Base-by-base conservation (phyloP, 139 green algal species). In the Volvox reticuliferus region DNA sequence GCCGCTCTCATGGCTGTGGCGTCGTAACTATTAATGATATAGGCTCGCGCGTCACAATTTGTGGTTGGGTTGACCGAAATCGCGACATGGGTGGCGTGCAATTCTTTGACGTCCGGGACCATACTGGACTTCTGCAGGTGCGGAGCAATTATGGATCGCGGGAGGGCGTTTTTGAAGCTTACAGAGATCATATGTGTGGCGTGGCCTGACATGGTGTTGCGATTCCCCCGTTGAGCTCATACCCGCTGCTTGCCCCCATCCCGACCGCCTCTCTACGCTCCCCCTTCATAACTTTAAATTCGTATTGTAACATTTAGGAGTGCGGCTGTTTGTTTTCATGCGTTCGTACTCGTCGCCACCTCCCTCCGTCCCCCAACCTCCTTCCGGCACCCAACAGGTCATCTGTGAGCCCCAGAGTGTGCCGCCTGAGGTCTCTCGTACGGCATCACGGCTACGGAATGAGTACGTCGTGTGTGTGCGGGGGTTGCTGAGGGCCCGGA, bases 51-150 rank as follows among this genome's bases (percentile, higher is more conserved):
- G 83, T 99, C 1, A 96, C 92, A 0, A 84, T 99, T 16, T 99
- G 98, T 91, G 98, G 98, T 28, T 99, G 98, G 98, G 97, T 99
- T 65, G 97, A 99, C 93, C 90, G 96, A 28, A 96, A 97, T 82
- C 90, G 98, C n/a, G 97, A 99, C 93, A 94, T 99, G 33, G 98
- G 98, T 24, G 98, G 98, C 37, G 90, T 99, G 24, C 88, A 97
- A 9, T 99, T 99, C 92, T 89, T 99, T 17, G 98, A 99, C 89
- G 92, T 99, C 1, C 90, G 98, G 0, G 98, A 99, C 93, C 95
- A 98, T 90, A 98, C 96, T 18, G 98, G 98, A 21, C 87, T 99
- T 12, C 67, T 99, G 82, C 98, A 99, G 96, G 97, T 95, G 32
- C 28, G 78, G 44, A 55, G 44, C 44, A 5, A 55, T 55, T 9